Base-by-base conservation (phyloP, 2,329 filamentous ascomycete genomes). In the Fusarium liriodendri region DNA sequence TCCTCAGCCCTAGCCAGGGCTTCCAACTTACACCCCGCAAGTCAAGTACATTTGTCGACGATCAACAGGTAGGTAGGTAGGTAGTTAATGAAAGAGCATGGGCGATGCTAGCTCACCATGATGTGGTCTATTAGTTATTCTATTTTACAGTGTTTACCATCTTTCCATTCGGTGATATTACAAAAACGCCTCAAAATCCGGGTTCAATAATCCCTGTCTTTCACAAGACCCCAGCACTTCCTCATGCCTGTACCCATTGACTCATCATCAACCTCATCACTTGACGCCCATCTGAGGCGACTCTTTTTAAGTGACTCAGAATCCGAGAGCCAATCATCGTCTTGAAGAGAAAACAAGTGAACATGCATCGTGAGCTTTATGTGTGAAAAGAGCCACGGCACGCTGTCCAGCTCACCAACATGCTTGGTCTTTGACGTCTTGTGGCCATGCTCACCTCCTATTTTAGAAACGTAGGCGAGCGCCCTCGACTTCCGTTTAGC, bases 241-340 rank as follows among this genome's bases (percentile, higher is more conserved):
- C 86, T 83, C 88, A 90, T 90, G 0, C 88, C 88, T 0, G 88
- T 89, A 0, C 88, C 88, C 88, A 90, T 90, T 0, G 87, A 88
- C 76, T 88, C 86, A 2, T 74, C 76, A 3, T 89, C 87, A 1
- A 88, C 81, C 9, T 83, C 81, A 4, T 79, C 75, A 1, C 78
- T 79, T 27, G 82, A 81, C 1, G 83, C 82, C 83, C 86, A 87
- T 32, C 59, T 77, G 18, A 74, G 54, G 8, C 81, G 81, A 22
- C 66, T 68, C 32, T 59, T 40, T 22, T 54, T 50, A 27, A 66
- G 68, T 64, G 50, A 63, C 37, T 57, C 54, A 3, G 32, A 63
- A 58, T 71, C 64, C 5, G 25, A 52, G 61, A 57, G 16, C 35
- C 35, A 61, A 1, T n/a, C 47, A 10, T 63, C 70, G 1, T 35